A percentile compares a stretch with the other conserved stretches of the same genome.
phyloP scores from a whole-genome alignment of 768 basidiomycete genomes.

The Leccinum barrowsii region DNA sequence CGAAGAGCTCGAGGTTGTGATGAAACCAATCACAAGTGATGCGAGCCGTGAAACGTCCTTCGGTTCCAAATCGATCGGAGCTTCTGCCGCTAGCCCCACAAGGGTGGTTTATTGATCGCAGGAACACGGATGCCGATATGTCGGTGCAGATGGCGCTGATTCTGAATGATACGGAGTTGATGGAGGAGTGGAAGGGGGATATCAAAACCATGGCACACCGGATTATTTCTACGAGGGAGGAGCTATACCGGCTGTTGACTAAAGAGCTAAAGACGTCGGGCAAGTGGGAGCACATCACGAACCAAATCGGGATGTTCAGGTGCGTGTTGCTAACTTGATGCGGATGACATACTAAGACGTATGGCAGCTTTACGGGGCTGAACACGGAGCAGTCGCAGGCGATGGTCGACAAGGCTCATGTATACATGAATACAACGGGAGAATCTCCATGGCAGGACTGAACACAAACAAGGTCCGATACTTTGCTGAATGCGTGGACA shows the following conservation, averaged over 20 bases:
- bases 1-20: slow-evolving; percentile 31
- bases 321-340: slow-evolving; percentile 32
- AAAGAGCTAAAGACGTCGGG: slow-evolving; percentile 84
- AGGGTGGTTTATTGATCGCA: slow-evolving; percentile 21
- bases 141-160: slow-evolving; percentile 67
- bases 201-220: slow-evolving; percentile 74
- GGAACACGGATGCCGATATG: neutral
- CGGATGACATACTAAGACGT: slow-evolving; percentile 3
- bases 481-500: slow-evolving; percentile 69
- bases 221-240: slow-evolving; percentile 87
- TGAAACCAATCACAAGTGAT: slow-evolving; percentile 5
- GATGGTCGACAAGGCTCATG: slow-evolving; percentile 67
- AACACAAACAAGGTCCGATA: slow-evolving; percentile 63
- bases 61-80: slow-evolving; percentile 20
- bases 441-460: slow-evolving; percentile 94
- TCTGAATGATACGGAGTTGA: slow-evolving; percentile 67
- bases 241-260: slow-evolving; percentile 64
- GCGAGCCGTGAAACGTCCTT: slow-evolving; percentile 26
- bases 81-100: slow-evolving; percentile 30
- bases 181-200: slow-evolving; percentile 87
- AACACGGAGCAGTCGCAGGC: slow-evolving; percentile 59
- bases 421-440: slow-evolving; percentile 87
- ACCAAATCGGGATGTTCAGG: slow-evolving; percentile 99
- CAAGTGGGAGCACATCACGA: slow-evolving; percentile 92
- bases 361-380: slow-evolving; percentile 83